Base-by-base conservation (phyloP, 2,329 filamentous ascomycete genomes). In the Monascus ruber region DNA sequence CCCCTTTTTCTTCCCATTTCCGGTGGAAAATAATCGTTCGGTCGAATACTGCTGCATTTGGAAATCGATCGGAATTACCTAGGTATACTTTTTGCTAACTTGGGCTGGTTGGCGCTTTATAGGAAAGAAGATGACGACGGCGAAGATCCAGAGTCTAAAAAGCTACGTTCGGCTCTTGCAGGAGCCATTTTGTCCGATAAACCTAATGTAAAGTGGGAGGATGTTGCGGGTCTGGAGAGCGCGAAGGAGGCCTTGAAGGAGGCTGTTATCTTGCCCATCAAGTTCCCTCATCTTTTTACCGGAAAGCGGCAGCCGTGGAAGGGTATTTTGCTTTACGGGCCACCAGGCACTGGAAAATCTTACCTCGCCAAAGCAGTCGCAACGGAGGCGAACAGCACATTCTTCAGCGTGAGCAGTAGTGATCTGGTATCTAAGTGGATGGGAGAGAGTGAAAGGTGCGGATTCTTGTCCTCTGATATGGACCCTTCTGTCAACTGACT, bases 341-440 rank as follows among this genome's bases (percentile, higher is more conserved):
- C 91, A 1, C 91, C 91, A 0, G 91, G 91, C 56, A 98, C 91
- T 4, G 91, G 91, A 69, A 98, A 98, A 72, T 91, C 84, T 71
- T 95, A 95, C 63, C 71, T 98, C 39, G 91, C 91, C 46, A 98
- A 96, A 65, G 91, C 91, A 2, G 89, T 98, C 37, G 91, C 91
- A 38, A 98, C 91, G 11, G 91, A 98, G 66, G 91, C 91, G 42
- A 96, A 98, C 65, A 95, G 88, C 65, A 96, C 91, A 3, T 98
- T 98, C 62, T 98, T 98, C 74, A 95, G 87, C 57, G 89, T 98
- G 49, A 94, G 85, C 66, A 94, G 85, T 72, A 94, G 86, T 58
- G 91, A 98, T 61, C 64, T 98, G 63, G 91, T 98, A 44, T 94
- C 86, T 63, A 98, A 98, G 62, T 98, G 91, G 91, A 98, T 98